These are phyloP conservation scores for Irpex lacteus DNA, from an alignment of 1,284 basidiomycete species.

Conservation along the genomic window DNA sequence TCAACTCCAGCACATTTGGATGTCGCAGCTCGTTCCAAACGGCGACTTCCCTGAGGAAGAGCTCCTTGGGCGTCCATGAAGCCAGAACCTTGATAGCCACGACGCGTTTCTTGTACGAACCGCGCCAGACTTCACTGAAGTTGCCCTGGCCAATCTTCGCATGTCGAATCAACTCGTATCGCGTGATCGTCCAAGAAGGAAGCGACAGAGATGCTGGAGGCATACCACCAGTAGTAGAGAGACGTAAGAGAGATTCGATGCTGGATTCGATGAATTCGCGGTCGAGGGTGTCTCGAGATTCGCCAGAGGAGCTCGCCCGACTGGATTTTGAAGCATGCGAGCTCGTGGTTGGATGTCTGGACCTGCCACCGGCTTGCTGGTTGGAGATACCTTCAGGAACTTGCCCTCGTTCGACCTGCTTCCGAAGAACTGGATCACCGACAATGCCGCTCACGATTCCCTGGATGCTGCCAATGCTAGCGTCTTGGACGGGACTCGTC, in stretches of 20 bases:
- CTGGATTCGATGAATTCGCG: slow-evolving; percentile 45
- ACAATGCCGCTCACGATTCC: slow-evolving; percentile 9
- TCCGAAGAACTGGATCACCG: slow-evolving; percentile 1
- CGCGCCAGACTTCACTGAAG: slow-evolving; percentile 70
- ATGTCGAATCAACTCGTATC: slow-evolving; percentile 64
- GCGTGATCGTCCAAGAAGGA: slow-evolving; percentile 73
- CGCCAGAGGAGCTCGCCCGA: slow-evolving; percentile 10
- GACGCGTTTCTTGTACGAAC: slow-evolving; percentile 54
- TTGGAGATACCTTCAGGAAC: neutral
- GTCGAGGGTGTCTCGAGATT: slow-evolving; percentile 34
- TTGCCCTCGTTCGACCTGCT: neutral
- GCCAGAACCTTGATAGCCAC: slow-evolving; percentile 53
- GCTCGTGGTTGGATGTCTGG: slow-evolving; percentile 3
- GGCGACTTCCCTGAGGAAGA: slow-evolving; percentile 35
- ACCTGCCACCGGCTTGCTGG: neutral
- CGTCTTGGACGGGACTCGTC: neutral
- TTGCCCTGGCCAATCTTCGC: slow-evolving; percentile 63
- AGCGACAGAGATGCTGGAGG: slow-evolving; percentile 31
- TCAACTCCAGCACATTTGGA: slow-evolving; percentile 38
- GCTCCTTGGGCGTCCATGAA: slow-evolving; percentile 32
- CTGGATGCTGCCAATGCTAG: slow-evolving; percentile 9
- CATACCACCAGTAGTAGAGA: slow-evolving; percentile 32
- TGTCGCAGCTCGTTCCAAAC: slow-evolving; percentile 40
- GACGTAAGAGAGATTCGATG: slow-evolving; percentile 47
- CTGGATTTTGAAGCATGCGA: neutral